Evolutionary conservation across 2,329 filamentous ascomycete genomes (phyloP), one percentile per base, ranked within the genome.

Genomic region (Fusarium sp.): DNA sequence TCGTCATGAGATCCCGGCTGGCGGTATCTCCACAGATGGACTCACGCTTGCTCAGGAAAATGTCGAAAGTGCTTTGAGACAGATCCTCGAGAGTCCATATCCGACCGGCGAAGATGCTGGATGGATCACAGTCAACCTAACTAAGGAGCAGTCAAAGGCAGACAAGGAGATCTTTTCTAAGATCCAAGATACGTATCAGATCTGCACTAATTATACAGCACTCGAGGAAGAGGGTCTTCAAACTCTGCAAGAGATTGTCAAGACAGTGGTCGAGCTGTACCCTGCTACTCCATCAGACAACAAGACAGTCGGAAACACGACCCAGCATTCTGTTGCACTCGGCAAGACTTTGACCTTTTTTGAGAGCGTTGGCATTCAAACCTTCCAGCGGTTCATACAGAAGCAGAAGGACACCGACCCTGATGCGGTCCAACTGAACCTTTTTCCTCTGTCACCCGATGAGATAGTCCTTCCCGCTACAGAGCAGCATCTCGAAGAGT

Each of bases 1-100:
- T 27, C 85, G 83, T 15, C 88, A 93, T 80, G 90, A 92, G 74
- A 86, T 93, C 64, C 87, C 91, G 7, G 82, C 89, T 7, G 91
- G 93, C 76, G 88, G 90, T 69, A 86, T 23, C 9, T 37, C 21
- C 4, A 33, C 37, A 6, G 27, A 45, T 9, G n/a, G 21, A n/a
- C 18, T 70, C 27, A 33, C 23, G 0, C 19, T 39, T 5, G 11
- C 44, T 2, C 9, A 16, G 3, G 56, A 57, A 8, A 39, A 54
- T 21, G 37, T 46, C 23, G 16, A 19, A 0, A 54, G 54, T 27
- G 35, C 56, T 10, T 41, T 87, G 38, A 58, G 49, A 15, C 37
- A 60, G 5, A 70, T 73, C 12, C 48, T 73, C 5, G 63, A 74
- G 19, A n/a, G 44, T 7, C 25, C 25, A 0, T 46, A 46, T 2